Evolutionary conservation across 2,329 filamentous ascomycete genomes (phyloP).

Genomic region (Alternaria gansuensis): DNA sequence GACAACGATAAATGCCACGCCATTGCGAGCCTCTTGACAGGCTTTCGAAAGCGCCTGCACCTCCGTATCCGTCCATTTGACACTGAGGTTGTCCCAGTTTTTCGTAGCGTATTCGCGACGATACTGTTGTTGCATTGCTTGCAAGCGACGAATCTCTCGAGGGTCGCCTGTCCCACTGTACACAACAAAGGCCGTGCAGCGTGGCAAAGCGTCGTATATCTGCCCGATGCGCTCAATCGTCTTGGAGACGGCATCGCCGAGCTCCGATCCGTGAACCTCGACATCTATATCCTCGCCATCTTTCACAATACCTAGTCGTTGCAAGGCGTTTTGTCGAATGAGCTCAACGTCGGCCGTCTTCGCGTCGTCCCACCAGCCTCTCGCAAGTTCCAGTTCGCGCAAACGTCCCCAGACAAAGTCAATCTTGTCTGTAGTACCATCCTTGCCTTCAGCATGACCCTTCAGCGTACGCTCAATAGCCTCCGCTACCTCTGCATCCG

Average conservation of each 20-base stretch:
- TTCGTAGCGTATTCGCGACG: conserved; percentile 66
- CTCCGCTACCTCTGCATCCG: conserved; percentile 66
- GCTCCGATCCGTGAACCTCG: conserved; percentile 39
- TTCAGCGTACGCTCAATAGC: conserved; percentile 63
- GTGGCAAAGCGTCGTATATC: conserved; percentile 65
- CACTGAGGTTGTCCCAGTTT: conserved; percentile 70
- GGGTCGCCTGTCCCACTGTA: conserved; percentile 72
- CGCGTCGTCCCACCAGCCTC: conserved; percentile 68
- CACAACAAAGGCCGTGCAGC: conserved; percentile 68
- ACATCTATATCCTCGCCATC: conserved; percentile 31
- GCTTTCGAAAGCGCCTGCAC: conserved; percentile 67
- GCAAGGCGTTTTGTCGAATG: conserved; percentile 40
- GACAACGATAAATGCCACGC: conserved; percentile 67
- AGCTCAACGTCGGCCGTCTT: conserved; percentile 52
- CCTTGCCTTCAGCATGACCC: conserved; percentile 55
- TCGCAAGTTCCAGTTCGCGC: conserved; percentile 66
- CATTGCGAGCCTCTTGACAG: conserved; percentile 64
- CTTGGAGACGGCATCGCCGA: conserved; percentile 59
- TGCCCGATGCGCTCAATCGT: conserved; percentile 62
- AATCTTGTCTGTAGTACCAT: conserved; percentile 62
- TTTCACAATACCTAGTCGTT: conserved; percentile 34
- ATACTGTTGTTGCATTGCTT: conserved; percentile 64
- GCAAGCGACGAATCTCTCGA: conserved; percentile 64
- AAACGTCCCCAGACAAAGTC: conserved; percentile 71
- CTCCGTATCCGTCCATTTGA: conserved; percentile 72